Conservation (phyloP, 805 yeast species). For the Hanseniaspora singularis region DNA sequence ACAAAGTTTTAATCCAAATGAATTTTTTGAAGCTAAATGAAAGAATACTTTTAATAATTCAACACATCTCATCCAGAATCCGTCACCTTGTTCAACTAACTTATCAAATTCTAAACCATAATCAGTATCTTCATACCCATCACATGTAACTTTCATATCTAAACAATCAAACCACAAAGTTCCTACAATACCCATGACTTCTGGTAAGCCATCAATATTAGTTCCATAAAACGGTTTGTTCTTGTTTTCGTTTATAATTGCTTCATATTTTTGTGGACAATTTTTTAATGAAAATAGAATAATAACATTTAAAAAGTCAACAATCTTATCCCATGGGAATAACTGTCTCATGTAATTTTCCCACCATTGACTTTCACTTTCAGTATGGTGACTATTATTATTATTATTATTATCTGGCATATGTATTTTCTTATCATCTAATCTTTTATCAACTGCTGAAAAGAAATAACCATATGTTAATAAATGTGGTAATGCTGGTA, state of each 20-base stretch:
- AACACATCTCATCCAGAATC: conserved; percentile 28
- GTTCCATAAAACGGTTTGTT: conserved; percentile 35
- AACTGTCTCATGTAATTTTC: conserved; percentile 34
- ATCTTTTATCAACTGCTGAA: conserved; percentile 48
- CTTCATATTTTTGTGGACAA: conserved; percentile 21
- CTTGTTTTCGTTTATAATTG: conserved; percentile 41
- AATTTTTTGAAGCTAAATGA: conserved; percentile 22
- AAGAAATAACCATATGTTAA: conserved; percentile 69
- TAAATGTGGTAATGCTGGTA: conserved; percentile 59
- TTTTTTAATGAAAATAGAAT: conserved; percentile 29
- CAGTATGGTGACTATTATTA: conserved; percentile 14
- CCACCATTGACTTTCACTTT: conserved; percentile 23
- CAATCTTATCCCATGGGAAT: conserved; percentile 58
- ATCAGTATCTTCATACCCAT: conserved; percentile 32
- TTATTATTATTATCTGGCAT: background rate
- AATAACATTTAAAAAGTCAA: conserved; percentile 51
- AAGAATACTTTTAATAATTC: conserved; percentile 26
- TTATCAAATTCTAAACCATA: conserved; percentile 44
- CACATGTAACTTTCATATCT: conserved; percentile 5
- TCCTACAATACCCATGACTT: conserved; percentile 81
- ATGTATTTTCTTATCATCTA: conserved; percentile 19
- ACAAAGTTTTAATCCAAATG: conserved; percentile 9
- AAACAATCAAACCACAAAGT: conserved; percentile 59
- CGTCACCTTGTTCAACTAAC: conserved; percentile 27
- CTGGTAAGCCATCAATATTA: conserved; percentile 36